phyloP scores from a whole-genome alignment of 192 early-diverging fungal genomes.

The Gonapodya prolifera region DNA sequence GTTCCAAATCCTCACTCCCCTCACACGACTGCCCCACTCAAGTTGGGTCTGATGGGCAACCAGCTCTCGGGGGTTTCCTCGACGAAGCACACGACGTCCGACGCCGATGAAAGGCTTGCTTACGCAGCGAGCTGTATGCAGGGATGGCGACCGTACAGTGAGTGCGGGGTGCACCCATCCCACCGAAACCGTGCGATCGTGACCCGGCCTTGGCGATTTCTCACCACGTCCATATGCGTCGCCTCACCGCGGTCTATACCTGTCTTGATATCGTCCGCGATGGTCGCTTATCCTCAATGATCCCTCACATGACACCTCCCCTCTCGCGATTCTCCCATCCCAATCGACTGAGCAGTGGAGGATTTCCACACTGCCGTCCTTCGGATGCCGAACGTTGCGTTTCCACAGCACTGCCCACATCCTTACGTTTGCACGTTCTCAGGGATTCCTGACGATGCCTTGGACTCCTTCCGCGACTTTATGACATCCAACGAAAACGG shows the following conservation, averaged over 20 bases:
- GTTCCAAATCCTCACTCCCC: no score
- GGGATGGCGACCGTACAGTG: constrained; percentile 7
- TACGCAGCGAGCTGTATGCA: not conserved
- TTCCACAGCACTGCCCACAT: not conserved
- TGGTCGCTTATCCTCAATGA: not conserved
- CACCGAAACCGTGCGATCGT: not conserved
- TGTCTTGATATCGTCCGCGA: not conserved
- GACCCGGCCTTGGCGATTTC: no score
- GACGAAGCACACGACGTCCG: not conserved
- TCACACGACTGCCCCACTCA: no score
- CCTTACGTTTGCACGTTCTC: not conserved
- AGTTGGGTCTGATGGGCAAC: not conserved
- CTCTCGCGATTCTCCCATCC: not conserved
- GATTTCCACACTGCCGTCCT: constrained; percentile 3
- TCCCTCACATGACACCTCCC: not conserved
- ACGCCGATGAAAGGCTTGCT: not conserved
- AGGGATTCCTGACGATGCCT: not conserved
- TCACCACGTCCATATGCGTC: no score
- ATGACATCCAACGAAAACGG: not conserved
- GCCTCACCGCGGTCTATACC: no score
- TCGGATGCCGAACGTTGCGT: not conserved
- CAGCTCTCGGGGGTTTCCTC: not conserved
- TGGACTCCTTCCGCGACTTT: not conserved
- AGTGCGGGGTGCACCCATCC: not conserved
- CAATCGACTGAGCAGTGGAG: not conserved